A percentile compares a stretch with the other conserved stretches of the same genome.
phyloP scores from a whole-genome alignment of 2,329 filamentous ascomycete genomes.

The Pseudogymnoascus sp. region DNA sequence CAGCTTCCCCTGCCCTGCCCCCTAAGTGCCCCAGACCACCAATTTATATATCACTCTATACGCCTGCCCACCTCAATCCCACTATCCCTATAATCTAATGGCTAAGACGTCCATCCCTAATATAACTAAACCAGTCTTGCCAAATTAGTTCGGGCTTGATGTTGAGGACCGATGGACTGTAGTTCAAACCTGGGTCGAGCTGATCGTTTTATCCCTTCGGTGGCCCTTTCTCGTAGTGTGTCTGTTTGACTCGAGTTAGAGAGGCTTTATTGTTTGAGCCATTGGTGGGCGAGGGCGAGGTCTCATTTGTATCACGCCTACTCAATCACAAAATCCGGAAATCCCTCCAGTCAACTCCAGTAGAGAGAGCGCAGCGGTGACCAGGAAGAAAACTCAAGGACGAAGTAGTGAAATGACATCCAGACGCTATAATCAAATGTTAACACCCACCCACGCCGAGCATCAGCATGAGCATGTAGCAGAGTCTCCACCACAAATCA shows the following conservation, averaged over 20 bases:
- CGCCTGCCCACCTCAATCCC: not conserved
- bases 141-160: not conserved
- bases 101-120: not conserved
- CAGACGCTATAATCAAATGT: not conserved
- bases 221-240: not conserved
- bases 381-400: not conserved
- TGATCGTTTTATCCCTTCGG: not conserved
- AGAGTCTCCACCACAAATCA: not conserved
- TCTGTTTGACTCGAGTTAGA: not conserved
- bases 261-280: too few species aligned
- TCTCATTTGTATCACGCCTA: not conserved
- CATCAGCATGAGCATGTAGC: not conserved
- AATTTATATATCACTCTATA: not conserved
- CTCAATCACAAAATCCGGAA: not conserved
- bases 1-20: not conserved
- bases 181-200: not conserved
- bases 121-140: too few species aligned
- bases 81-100: not conserved
- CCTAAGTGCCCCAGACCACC: not conserved
- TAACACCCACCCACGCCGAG: not conserved
- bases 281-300: not conserved
- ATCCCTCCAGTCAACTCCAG: not conserved
- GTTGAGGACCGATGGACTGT: not conserved
- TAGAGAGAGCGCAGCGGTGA: not conserved
- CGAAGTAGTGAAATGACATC: not conserved